Percentiles rank a stretch among this genome's conserved stretches.
Conservation (phyloP, 305 asterid genomes). For the Fraxinus sp. region DNA sequence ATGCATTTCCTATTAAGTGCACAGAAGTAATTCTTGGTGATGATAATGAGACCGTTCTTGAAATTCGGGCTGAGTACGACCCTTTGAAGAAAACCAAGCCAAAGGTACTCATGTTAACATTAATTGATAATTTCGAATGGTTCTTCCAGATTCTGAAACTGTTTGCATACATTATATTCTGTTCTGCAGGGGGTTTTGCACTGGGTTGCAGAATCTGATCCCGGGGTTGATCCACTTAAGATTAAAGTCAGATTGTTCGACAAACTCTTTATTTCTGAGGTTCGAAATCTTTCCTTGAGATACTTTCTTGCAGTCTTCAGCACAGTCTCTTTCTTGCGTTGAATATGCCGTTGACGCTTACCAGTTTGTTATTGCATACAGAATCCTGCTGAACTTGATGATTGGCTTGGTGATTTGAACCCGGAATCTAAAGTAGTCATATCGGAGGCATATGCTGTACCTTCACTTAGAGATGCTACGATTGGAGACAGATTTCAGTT, state of each 20-base stretch:
- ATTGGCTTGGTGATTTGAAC: slow-evolving; percentile 85
- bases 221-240: slow-evolving; percentile 71
- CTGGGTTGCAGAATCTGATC: slow-evolving; percentile 83
- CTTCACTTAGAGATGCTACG: slow-evolving; percentile 51
- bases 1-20: slow-evolving; percentile 92
- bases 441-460: slow-evolving; percentile 67
- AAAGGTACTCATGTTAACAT: slow-evolving; percentile 48
- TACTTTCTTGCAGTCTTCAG: neutral
- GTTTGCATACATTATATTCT: slow-evolving; percentile 16
- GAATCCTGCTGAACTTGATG: slow-evolving; percentile 87
- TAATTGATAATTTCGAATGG: neutral
- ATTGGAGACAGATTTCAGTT: slow-evolving; percentile 86
- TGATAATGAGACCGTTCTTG: slow-evolving; percentile 59
- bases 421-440: slow-evolving; percentile 67
- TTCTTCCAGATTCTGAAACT: neutral
- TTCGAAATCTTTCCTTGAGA: slow-evolving; percentile 22
- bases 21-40: slow-evolving; percentile 69
- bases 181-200: slow-evolving; percentile 84
- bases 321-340: neutral
- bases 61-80: slow-evolving; percentile 79
- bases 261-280: slow-evolving; percentile 87
- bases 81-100: slow-evolving; percentile 73
- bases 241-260: slow-evolving; percentile 86
- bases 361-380: slow-evolving; percentile 27
- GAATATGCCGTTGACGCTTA: slow-evolving; percentile 4